phyloP scores from a whole-genome alignment of 176 grass and related monocot genomes.

The Triticum timopheevii region DNA sequence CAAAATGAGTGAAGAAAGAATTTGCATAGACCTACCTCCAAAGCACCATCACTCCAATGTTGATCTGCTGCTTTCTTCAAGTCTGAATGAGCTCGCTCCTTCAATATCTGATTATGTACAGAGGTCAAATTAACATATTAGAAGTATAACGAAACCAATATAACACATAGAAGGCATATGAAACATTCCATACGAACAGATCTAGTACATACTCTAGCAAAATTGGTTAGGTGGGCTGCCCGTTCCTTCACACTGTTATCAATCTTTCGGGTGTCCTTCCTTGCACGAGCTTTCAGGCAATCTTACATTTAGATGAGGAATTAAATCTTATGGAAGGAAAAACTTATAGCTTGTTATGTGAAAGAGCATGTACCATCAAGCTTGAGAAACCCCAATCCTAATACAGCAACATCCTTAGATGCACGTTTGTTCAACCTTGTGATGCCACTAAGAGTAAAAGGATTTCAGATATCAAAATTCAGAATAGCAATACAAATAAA shows the following conservation, averaged over 20 bases:
- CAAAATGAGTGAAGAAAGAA: constrained; percentile 24
- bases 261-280: constrained; percentile 81
- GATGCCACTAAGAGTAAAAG: constrained; percentile 62
- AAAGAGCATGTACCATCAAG: constrained; percentile 74
- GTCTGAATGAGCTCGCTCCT: constrained; percentile 75
- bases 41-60: constrained; percentile 96
- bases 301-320: constrained; percentile 33
- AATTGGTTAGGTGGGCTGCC: constrained; percentile 62
- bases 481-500: constrained; percentile 13
- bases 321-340: constrained; percentile 5
- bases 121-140: background rate
- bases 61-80: constrained; percentile 93
- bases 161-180: constrained; percentile 19
- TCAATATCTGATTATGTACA: constrained; percentile 59
- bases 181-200: constrained; percentile 10
- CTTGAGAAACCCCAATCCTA: constrained; percentile 79
- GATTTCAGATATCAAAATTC: constrained; percentile 15
- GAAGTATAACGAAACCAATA: constrained; percentile 1
- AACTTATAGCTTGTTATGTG: background rate
- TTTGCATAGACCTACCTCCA: constrained; percentile 77
- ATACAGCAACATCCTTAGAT: constrained; percentile 83
- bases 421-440: constrained; percentile 92
- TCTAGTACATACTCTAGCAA: constrained; percentile 72
- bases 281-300: constrained; percentile 71
- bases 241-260: constrained; percentile 84